Evolutionary conservation across 129 eudicot genomes (phyloP), one percentile per base, ranked within the genome.

Genomic region (Escallonia herrerae): DNA sequence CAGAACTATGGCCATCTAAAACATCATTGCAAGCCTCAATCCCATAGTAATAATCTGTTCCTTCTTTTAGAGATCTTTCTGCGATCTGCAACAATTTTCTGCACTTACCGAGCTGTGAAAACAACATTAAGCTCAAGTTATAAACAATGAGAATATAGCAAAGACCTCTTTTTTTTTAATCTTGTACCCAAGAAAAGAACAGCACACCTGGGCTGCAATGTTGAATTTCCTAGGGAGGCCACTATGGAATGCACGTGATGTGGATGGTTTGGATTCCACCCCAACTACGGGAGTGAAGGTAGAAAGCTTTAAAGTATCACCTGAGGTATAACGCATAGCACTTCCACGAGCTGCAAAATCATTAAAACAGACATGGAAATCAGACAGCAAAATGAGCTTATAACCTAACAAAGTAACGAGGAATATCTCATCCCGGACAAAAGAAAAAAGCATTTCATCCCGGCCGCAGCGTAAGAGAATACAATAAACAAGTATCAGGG

Each of bases 21-120:
- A 89, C 96, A 58, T 89, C 99, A 74, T 89, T 86, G 79, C 99
- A 93, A 65, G 93, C 95, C 76, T 93, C 99, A 74, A 93, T 86
- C 45, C 90, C 99, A 64, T 86, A 68, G 60, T 86, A 83, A 86
- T 64, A 79, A 50, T 89, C 72, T 42, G 82, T 63, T 63, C 73
- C 96, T 71, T 85, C 93, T 47, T 79, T 60, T 58, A 89, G 82
- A 5, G 87, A 86, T 72, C 80, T 93, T 63, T 81, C 96, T 4
- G 96, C 96, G 63, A 80, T 63, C 80, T 83, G 87, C 62, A 93
- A 72, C 57, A 93, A 73, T 68, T 82, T 84, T 50, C 86, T 81
- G 86, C 95, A 89, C 82, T 74, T 82, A 45, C 73, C 79, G 60
- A 81, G 82, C 99, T 93, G 90, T 46, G 41, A 42, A 60, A 66